These are phyloP conservation scores for Cordia subcordata DNA, from an alignment of 257 asterid species.

Conservation along the genomic window DNA sequence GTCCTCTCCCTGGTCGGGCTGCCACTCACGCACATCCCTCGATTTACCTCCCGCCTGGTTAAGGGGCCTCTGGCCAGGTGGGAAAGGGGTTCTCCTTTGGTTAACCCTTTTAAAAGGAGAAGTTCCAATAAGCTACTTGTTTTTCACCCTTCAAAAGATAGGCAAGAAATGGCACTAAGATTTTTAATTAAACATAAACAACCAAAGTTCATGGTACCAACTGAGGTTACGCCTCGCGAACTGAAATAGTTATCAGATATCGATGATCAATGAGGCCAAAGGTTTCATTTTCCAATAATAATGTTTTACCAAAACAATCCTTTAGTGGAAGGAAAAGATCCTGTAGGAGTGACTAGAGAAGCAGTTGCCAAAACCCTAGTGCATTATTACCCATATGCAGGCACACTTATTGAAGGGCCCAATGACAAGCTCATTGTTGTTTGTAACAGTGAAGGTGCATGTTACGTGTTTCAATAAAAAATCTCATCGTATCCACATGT, in stretches of 20 bases:
- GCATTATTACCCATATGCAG: conserved; percentile 21
- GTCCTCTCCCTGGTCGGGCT: too few relatives aligned
- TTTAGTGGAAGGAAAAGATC: conserved; percentile 8
- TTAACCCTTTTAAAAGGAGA: too few relatives aligned
- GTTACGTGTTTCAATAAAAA: too few relatives aligned
- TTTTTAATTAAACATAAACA: background rate
- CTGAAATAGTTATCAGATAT: conserved; percentile 11
- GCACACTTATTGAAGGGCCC: conserved; percentile 18
- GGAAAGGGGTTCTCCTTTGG: too few relatives aligned
- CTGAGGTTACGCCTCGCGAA: conserved; percentile 11
- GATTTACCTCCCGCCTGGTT: too few relatives aligned
- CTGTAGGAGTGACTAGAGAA: conserved; percentile 15
- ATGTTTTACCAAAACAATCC: conserved; percentile 4
- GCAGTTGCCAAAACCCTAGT: conserved; percentile 21
- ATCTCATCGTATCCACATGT: too few relatives aligned
- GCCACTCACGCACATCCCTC: too few relatives aligned
- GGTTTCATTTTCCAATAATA: conserved; percentile 8
- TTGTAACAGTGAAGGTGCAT: conserved; percentile 17
- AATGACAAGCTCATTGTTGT: conserved; percentile 7
- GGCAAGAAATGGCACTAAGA: background rate
- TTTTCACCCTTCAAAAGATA: too few relatives aligned
- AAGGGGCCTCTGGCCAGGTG: too few relatives aligned
- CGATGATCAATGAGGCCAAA: conserved; percentile 11
- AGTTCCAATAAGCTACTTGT: too few relatives aligned
- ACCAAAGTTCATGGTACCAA: background rate